A percentile compares a stretch with the other conserved stretches of the same genome.
Evolutionary conservation across 176 grass and related monocot genomes (phyloP).

Genomic region (Aechmea fasciata): DNA sequence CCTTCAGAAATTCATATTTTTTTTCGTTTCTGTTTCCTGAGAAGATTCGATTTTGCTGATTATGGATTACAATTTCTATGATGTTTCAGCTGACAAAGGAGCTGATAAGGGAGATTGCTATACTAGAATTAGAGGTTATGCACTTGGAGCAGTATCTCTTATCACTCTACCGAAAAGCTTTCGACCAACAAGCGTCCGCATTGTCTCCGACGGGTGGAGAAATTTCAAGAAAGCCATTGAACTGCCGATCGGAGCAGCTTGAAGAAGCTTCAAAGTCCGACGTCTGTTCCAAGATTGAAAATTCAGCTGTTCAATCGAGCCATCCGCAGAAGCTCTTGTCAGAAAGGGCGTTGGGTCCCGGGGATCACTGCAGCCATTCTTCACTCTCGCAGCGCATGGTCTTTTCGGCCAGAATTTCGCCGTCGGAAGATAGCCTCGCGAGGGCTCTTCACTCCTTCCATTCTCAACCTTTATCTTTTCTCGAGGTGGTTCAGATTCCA

Average conservation of each 20-base stretch:
- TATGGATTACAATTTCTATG: background rate
- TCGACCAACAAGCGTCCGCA: conserved; percentile 56
- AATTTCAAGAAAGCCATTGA: conserved; percentile 15
- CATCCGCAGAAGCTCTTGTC: conserved; percentile 12
- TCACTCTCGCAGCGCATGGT: conserved; percentile 50
- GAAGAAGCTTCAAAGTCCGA: conserved; percentile 15
- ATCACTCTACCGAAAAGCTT: conserved; percentile 74
- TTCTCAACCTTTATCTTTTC: conserved; percentile 78
- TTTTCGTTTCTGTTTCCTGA: conserved; percentile 8
- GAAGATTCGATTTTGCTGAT: background rate
- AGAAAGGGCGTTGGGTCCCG: conserved; percentile 22
- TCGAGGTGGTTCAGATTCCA: conserved; percentile 31
- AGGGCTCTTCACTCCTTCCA: conserved; percentile 73
- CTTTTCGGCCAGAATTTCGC: conserved; percentile 65
- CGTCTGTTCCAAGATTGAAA: conserved; percentile 18
- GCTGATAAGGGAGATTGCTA: conserved; percentile 85
- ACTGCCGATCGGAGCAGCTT: conserved; percentile 10
- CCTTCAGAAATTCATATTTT: background rate
- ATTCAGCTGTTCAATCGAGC: conserved; percentile 21
- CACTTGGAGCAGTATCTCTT: conserved; percentile 96
- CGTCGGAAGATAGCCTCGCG: conserved; percentile 63
- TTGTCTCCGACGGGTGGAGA: conserved; percentile 33
- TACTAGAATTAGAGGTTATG: conserved; percentile 85
- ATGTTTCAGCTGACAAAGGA: conserved; percentile 64
- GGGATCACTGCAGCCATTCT: conserved; percentile 43